phyloP scores from a whole-genome alignment of 768 basidiomycete species.

The Piloderma croceum region DNA sequence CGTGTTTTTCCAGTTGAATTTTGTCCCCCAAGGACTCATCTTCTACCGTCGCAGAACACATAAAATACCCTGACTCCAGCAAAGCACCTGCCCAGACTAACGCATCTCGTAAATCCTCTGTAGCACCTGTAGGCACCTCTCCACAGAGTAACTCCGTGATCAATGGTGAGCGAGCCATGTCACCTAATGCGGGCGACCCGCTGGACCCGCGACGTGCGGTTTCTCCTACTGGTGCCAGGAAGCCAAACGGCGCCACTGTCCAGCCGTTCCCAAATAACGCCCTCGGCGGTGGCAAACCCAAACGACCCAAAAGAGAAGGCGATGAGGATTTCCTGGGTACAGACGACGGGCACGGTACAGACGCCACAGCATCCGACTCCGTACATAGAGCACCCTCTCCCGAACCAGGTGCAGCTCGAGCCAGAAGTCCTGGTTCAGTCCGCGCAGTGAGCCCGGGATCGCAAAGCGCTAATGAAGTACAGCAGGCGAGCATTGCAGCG shows the following conservation, averaged over 20 bases:
- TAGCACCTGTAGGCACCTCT: constrained; percentile 27
- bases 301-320: constrained; percentile 44
- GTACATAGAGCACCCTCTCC: constrained; percentile 49
- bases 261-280: constrained; percentile 44
- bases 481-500: constrained; percentile 46
- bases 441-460: constrained; percentile 57
- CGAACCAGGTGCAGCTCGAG: constrained; percentile 38
- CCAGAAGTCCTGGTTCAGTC: constrained; percentile 54
- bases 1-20: constrained; percentile 28
- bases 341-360: constrained; percentile 57
- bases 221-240: constrained; percentile 52
- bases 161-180: constrained; percentile 53
- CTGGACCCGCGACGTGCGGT: constrained; percentile 63
- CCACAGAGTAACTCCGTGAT: constrained; percentile 27
- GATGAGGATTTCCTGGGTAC: constrained; percentile 36
- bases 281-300: constrained; percentile 40
- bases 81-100: constrained; percentile 37
- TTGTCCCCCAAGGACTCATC: neutral
- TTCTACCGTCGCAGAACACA: constrained; percentile 72
- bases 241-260: constrained; percentile 29
- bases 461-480: constrained; percentile 37
- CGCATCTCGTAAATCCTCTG: constrained; percentile 44
- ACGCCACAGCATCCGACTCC: constrained; percentile 39
- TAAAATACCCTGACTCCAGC: constrained; percentile 82
- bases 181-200: constrained; percentile 49